Evolutionary conservation across 768 basidiomycete species (phyloP).

Genomic region (Boletus vinaceobasis): DNA sequence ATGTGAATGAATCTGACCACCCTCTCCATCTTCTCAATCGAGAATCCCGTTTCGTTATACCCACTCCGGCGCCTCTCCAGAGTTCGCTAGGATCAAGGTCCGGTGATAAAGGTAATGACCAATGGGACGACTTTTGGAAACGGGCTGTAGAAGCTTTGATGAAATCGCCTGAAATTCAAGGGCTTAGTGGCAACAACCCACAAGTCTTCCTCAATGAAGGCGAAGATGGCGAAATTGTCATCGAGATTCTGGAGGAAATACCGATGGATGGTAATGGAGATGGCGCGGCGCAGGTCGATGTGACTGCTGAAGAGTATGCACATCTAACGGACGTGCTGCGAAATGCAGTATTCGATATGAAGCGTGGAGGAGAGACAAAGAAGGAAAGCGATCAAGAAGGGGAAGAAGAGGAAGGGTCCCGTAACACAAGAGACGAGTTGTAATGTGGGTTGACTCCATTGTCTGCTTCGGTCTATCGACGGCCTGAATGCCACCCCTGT

Average conservation of each 20-base stretch:
- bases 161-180: slow-evolving; percentile 31
- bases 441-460: slow-evolving; percentile 26
- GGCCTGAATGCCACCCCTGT: slow-evolving; percentile 14
- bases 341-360: slow-evolving; percentile 51
- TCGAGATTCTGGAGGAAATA: slow-evolving; percentile 46
- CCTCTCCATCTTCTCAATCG: slow-evolving; percentile 52
- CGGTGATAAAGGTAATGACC: slow-evolving; percentile 14
- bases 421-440: slow-evolving; percentile 30
- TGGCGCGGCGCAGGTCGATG: slow-evolving; percentile 23
- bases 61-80: slow-evolving; percentile 24
- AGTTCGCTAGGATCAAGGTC: slow-evolving; percentile 16
- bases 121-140: slow-evolving; percentile 26
- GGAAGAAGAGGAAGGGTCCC: slow-evolving; percentile 31
- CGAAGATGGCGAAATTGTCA: slow-evolving; percentile 40
- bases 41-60: slow-evolving; percentile 45
- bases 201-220: slow-evolving; percentile 42
- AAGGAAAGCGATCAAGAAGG: slow-evolving; percentile 17
- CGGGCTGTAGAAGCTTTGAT: slow-evolving; percentile 29
- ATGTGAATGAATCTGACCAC: slow-evolving; percentile 50
- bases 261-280: slow-evolving; percentile 32
- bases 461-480: slow-evolving; percentile 7
- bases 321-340: slow-evolving; percentile 49
- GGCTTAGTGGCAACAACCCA: slow-evolving; percentile 26
- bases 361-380: slow-evolving; percentile 31
- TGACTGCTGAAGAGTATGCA: slow-evolving; percentile 39